Base-by-base conservation (phyloP, 2,329 filamentous ascomycete species). In the Moelleriella libera region DNA sequence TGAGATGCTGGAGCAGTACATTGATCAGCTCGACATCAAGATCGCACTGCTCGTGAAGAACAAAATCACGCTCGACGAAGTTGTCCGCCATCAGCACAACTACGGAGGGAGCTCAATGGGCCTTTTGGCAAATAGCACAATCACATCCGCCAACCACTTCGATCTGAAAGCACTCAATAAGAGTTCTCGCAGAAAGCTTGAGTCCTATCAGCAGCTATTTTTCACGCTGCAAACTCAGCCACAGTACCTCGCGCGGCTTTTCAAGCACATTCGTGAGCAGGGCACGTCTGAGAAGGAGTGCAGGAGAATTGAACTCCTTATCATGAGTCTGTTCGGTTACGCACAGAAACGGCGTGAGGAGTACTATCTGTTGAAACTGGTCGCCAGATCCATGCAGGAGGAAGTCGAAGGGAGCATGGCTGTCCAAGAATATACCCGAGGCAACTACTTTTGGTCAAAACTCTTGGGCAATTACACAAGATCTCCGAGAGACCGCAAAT, bases 21-120 rank as follows among this genome's bases (percentile, higher is more conserved):
- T 98, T 55, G 89, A 95, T 57, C 92, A 98, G 62, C 77, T 98
- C 37, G 94, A 98, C 60, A 95, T 98, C 72, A 98, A 98, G 69
- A 98, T 98, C 62, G 92, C 92, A 1, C 76, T 98, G 3, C 75
- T 98, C 14, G 92, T 98, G 58, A 97, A 97, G 75, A 98, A 98
- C 76, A 98, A 98, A 67, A 98, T 98, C 59, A 97, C 92, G 0
- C 75, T 98, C 4, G 92, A 98, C 60, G 94, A 98, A 66, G 92
- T 98, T 30, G 86, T 98, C 48, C 88, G 88, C 57, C 92, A 97
- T 61, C 92, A 98, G 60, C 90, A 85, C 69, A 94, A 95, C 63
- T 96, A 92, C 58, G 92, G 92, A 48, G 89, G 90, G 2, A 85
- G 92, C 58, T 82, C 89, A 28, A 84, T 88, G 52, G 85, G 80